A percentile compares a stretch with the other conserved stretches of the same genome.
phyloP scores from a whole-genome alignment of 2,329 filamentous ascomycete species.

The Harringtonia lauricola region DNA sequence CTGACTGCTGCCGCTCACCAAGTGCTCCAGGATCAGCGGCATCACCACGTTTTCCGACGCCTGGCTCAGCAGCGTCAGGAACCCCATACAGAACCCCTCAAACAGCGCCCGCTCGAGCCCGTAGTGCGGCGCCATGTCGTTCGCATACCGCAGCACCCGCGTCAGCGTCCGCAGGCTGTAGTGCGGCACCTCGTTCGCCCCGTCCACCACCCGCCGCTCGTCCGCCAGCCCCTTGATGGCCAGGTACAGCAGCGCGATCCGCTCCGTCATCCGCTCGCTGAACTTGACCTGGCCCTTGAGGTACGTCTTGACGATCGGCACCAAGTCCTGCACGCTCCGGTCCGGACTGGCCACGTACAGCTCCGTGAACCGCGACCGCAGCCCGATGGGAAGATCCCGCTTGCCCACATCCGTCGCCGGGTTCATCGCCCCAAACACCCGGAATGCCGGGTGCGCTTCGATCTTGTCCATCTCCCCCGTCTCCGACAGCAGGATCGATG shows the following conservation, averaged over 20 bases:
- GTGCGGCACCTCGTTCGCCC: conserved; percentile 89
- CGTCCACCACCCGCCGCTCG: conserved; percentile 80
- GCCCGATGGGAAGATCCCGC: conserved; percentile 77
- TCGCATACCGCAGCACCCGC: conserved; percentile 77
- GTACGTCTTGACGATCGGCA: conserved; percentile 82
- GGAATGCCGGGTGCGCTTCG: conserved; percentile 80
- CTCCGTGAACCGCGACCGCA: conserved; percentile 89
- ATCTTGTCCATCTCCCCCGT: conserved; percentile 88
- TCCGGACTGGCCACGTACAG: conserved; percentile 91
- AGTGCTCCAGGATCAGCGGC: conserved; percentile 68
- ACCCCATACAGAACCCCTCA: conserved; percentile 97
- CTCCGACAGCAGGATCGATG: conserved; percentile 83
- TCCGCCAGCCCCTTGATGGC: conserved; percentile 74
- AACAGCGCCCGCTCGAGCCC: conserved; percentile 77
- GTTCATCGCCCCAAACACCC: conserved; percentile 98
- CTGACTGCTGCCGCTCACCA: conserved; percentile 52
- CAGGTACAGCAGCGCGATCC: conserved; percentile 80
- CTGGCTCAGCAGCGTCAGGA: conserved; percentile 76
- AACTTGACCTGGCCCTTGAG: conserved; percentile 60
- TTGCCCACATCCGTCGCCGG: conserved; percentile 96
- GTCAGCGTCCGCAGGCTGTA: conserved; percentile 94
- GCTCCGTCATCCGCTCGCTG: conserved; percentile 62
- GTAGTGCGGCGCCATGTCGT: conserved; percentile 73
- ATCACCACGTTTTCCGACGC: conserved; percentile 70
- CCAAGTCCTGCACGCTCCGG: conserved; percentile 71